Conservation (phyloP, 129 eudicot species). For the Arctium minus region DNA sequence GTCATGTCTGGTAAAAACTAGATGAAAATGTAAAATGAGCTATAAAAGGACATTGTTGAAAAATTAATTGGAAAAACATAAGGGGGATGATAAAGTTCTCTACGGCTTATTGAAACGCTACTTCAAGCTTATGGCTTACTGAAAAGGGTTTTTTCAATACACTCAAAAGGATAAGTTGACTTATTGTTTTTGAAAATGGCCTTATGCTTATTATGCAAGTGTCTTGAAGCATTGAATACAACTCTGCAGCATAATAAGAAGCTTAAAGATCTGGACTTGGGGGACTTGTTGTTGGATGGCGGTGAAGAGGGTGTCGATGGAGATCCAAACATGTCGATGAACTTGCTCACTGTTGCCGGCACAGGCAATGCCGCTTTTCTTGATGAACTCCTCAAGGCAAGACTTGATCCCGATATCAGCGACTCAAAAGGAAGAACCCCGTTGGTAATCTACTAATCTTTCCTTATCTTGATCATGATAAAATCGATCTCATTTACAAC, state of each 20-base stretch:
- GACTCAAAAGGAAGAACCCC: slow-evolving; percentile 89
- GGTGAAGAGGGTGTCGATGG: slow-evolving; percentile 61
- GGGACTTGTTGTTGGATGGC: slow-evolving; percentile 56
- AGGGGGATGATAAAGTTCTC: not conserved
- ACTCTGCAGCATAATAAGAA: slow-evolving; percentile 65
- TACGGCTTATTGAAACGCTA: not conserved
- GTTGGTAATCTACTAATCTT: slow-evolving; percentile 49
- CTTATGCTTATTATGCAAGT: not conserved
- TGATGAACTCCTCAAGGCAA: slow-evolving; percentile 82
- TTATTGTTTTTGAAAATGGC: not conserved
- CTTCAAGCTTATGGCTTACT: not conserved
- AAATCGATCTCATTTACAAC: not conserved
- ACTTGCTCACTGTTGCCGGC: slow-evolving; percentile 69
- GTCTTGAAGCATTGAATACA: slow-evolving; percentile 1
- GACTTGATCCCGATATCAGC: slow-evolving; percentile 75
- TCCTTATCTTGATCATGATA: not conserved
- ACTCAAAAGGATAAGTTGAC: not conserved
- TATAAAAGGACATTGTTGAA: not conserved
- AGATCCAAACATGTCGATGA: slow-evolving; percentile 71
- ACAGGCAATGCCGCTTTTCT: slow-evolving; percentile 93
- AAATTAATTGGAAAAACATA: not conserved
- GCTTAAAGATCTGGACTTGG: slow-evolving; percentile 63
- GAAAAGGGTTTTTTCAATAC: not conserved
- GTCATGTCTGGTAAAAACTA: not conserved
- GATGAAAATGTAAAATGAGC: not conserved